A percentile compares a stretch with the other conserved stretches of the same genome.
Evolutionary conservation across 2,329 filamentous ascomycete species (phyloP).

Genomic region (Scytalidium sp.): DNA sequence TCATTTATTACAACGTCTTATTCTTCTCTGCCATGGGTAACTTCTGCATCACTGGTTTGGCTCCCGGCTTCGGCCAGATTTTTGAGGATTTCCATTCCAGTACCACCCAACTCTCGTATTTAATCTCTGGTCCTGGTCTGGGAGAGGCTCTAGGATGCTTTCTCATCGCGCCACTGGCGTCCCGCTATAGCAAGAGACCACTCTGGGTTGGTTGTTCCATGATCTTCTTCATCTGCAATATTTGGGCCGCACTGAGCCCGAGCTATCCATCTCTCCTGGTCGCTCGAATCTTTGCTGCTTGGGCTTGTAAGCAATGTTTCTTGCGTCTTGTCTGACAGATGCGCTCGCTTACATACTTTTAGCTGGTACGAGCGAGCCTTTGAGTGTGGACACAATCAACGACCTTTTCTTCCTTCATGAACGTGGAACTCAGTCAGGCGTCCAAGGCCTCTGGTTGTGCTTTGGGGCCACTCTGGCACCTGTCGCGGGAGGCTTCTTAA

Average conservation of each 20-base stretch:
- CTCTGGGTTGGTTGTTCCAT: not conserved
- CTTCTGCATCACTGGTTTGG: not conserved
- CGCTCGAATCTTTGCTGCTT: not conserved
- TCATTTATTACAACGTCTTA: not conserved
- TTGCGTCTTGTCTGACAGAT: not conserved
- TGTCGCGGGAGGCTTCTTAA: conserved; percentile 31
- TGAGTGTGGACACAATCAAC: conserved; percentile 47
- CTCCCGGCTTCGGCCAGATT: not conserved
- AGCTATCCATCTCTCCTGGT: not conserved
- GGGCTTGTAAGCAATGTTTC: not conserved
- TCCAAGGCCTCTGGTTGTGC: not conserved
- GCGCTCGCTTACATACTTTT: not conserved
- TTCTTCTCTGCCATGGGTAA: not conserved
- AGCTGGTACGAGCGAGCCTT: conserved; percentile 47
- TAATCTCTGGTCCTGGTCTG: not conserved
- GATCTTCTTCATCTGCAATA: not conserved
- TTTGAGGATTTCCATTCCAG: not conserved
- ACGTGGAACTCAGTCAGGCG: conserved; percentile 33
- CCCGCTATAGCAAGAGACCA: not conserved
- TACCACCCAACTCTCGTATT: not conserved
- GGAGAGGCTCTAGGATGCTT: not conserved
- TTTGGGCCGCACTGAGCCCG: not conserved
- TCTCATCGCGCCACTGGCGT: not conserved
- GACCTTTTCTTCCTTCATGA: conserved; percentile 58
- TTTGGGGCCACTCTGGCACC: conserved; percentile 13